phyloP scores from a whole-genome alignment of 2,329 filamentous ascomycete genomes.

The Neonectria ditissima region DNA sequence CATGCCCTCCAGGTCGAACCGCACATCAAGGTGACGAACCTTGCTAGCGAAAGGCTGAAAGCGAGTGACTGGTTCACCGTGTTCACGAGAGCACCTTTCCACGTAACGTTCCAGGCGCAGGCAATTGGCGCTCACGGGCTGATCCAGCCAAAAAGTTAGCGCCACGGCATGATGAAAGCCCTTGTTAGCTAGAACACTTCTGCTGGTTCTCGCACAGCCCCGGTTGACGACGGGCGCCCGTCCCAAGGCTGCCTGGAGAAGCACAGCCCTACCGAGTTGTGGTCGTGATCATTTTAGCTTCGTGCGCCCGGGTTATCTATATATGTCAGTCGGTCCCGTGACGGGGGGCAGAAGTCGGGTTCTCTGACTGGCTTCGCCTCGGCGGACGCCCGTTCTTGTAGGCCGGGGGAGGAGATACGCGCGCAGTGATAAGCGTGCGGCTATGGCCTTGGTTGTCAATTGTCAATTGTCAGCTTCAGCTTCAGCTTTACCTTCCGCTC shows the following conservation, averaged over 20 bases:
- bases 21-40: too few species aligned
- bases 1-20: background rate
- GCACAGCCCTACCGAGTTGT: background rate
- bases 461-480: background rate
- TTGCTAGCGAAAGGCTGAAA: background rate
- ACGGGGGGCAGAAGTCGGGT: too few species aligned
- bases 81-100: background rate
- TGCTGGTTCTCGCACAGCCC: background rate
- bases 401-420: too few species aligned
- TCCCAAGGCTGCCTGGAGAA: background rate
- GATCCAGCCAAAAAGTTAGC: background rate
- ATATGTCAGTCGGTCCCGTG: background rate
- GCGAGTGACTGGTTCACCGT: too few species aligned
- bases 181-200: background rate
- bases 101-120: background rate
- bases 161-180: background rate
- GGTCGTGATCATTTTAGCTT: background rate
- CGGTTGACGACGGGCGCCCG: background rate
- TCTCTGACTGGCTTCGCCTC: background rate
- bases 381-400: too few species aligned
- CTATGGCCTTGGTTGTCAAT: too few species aligned
- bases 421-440: too few species aligned
- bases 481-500: background rate
- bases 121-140: background rate
- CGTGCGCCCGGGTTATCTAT: background rate